A percentile compares a stretch with the other conserved stretches of the same genome.
Evolutionary conservation across 768 basidiomycete genomes (phyloP).

Genomic region (Kwoniella dendrophila): DNA sequence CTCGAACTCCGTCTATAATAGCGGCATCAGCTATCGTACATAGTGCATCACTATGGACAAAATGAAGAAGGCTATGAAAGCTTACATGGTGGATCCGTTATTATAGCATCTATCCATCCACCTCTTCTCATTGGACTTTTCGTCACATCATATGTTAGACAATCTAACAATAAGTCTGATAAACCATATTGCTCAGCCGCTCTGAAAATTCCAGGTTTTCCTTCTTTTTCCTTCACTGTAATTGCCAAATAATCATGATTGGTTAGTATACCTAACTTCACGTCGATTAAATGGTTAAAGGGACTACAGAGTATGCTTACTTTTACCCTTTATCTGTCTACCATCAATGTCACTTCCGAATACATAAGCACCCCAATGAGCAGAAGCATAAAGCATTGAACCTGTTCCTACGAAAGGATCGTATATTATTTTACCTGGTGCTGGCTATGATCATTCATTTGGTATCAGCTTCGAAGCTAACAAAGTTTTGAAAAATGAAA

Average conservation of each 20-base stretch:
- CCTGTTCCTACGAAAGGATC: slow-evolving; percentile 96
- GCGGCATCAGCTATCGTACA: background rate
- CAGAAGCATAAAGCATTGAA: slow-evolving; percentile 64
- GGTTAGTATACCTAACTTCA: background rate
- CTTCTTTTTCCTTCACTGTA: slow-evolving; percentile 34
- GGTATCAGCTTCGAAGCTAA: background rate
- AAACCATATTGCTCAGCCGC: slow-evolving; percentile 85
- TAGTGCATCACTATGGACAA: background rate
- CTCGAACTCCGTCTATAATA: slow-evolving; percentile 76
- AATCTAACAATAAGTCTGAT: slow-evolving; percentile 71
- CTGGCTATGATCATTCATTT: slow-evolving; percentile 70
- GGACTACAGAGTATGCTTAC: slow-evolving; percentile 56
- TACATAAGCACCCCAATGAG: slow-evolving; percentile 82
- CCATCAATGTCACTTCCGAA: slow-evolving; percentile 97
- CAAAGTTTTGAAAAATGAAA: background rate
- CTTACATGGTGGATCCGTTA: slow-evolving; percentile 93
- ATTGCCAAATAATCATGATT: background rate
- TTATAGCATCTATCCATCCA: slow-evolving; percentile 85
- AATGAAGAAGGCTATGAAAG: slow-evolving; percentile 13
- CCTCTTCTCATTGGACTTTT: slow-evolving; percentile 85
- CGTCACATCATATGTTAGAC: slow-evolving; percentile 91
- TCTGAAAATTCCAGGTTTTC: slow-evolving; percentile 69
- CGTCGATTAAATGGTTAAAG: background rate
- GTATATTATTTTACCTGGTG: slow-evolving; percentile 86
- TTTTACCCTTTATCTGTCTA: slow-evolving; percentile 92